These are phyloP conservation scores for Obba rivulosa DNA, from an alignment of 768 basidiomycete species.

Conservation along the genomic window DNA sequence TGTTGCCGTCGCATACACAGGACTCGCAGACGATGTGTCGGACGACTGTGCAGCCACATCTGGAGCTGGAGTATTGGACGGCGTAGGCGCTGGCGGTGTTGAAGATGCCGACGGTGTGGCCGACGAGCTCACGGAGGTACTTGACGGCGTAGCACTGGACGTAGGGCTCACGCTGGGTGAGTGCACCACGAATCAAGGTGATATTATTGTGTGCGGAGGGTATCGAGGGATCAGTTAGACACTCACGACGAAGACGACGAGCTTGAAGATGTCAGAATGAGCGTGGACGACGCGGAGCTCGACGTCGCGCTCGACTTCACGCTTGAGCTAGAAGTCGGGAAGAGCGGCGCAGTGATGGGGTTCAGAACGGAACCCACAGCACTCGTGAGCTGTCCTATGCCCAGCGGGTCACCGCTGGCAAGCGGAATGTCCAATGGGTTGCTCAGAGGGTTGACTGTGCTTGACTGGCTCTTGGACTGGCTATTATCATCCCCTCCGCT, in stretches of 20 bases:
- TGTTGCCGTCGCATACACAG: slow-evolving; percentile 13
- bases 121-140: not conserved
- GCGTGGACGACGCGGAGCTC: not conserved
- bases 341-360: no score
- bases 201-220: not conserved
- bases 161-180: not conserved
- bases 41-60: slow-evolving; percentile 8
- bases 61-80: slow-evolving; percentile 6
- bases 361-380: not conserved
- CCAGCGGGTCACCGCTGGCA: not conserved
- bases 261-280: not conserved
- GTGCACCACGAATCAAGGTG: not conserved
- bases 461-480: no score
- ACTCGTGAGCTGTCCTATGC: not conserved
- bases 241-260: not conserved
- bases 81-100: slow-evolving; percentile 6
- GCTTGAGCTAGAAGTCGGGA: not conserved
- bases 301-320: not conserved
- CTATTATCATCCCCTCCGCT: not conserved
- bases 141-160: not conserved
- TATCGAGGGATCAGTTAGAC: not conserved
- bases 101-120: not conserved
- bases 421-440: not conserved
- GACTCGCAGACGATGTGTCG: slow-evolving; percentile 9
- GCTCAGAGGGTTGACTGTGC: no score